Conservation (phyloP, 2,329 filamentous ascomycete genomes). For the Stachybotrys echinatus region DNA sequence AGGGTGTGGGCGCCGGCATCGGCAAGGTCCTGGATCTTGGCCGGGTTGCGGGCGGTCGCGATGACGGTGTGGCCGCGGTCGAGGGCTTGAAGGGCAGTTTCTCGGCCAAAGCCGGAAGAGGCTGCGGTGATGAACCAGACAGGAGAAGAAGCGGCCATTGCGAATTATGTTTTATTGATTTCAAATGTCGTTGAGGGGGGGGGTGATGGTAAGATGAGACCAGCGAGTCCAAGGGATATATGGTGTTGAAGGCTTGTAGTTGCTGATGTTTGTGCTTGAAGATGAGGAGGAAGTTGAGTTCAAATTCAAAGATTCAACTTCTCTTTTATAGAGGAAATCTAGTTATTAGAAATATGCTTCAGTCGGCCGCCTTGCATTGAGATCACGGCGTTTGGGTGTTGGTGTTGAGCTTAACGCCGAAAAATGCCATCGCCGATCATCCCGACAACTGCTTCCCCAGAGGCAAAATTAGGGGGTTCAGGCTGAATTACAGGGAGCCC, state of each 20-base stretch:
- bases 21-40: constrained; percentile 34
- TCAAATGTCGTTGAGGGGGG: background rate
- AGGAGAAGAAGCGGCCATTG: constrained; percentile 13
- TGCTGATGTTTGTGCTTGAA: background rate
- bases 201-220: background rate
- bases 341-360: no score
- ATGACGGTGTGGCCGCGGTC: constrained; percentile 42
- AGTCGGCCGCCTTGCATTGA: no score
- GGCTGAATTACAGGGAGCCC: no score
- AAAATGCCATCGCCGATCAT: no score
- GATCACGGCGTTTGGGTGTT: background rate
- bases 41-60: constrained; percentile 39
- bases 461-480: no score
- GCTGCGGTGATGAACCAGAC: constrained; percentile 51
- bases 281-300: no score
- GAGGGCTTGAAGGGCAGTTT: constrained; percentile 37
- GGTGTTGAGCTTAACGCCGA: background rate
- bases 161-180: background rate
- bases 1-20: constrained; percentile 35
- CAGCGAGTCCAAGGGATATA: no score
- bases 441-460: no score
- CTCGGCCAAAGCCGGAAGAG: constrained; percentile 45
- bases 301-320: background rate
- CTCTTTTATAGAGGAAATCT: background rate
- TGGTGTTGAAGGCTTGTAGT: background rate